Evolutionary conservation across 495 filamentous ascomycete genomes (phyloP), one percentile per base, ranked within the genome.

Genomic region (Hypoxylon intermedium): DNA sequence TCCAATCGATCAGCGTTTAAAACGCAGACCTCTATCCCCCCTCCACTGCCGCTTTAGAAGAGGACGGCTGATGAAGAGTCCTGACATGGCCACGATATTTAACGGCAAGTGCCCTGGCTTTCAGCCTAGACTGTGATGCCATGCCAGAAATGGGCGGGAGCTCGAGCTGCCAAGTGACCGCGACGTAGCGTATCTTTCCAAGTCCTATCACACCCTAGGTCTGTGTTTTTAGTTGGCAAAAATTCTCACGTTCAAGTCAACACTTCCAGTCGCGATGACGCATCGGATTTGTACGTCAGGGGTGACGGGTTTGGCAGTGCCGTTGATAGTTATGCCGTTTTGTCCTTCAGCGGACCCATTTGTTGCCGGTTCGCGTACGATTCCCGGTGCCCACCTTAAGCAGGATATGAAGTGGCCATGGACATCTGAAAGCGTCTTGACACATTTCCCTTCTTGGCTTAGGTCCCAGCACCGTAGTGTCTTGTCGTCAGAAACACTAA

Each of bases 381-480:
- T 81, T 4, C 85, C 83, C 0, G 93, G 93, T n/a, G 93, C 94
- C 94, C 94, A 98, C 51, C 91, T 73, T 31, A 98, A 77, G 70
- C 91, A 94, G 58, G 83, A 90, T 31, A 97, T 84, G 65, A 98
- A 98, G 70, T 92, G 91, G 5, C 79, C 87, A 71, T 97, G 94
- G 1, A 86, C 89, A 63, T 93, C 88, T 30, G 82, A 77, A 12
- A 97, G 73, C 2, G 83, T 88, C 77, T 93, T 93, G 52, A 97
- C 93, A 60, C 92, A 91, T 60, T 89, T 89, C 13, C 90, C 90
- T 71, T 97, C 93, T 67, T 98, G 94, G 11, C 82, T 81, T 6
- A 98, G 78, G 76, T 98, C 94, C 94, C 94, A 98, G 77, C 93
- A 97, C 37, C 93, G 80, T 28, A 98, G 77, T 9, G 91, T 93